Evolutionary conservation across 1,139 yeast genomes (phyloP), one percentile per base, ranked within the genome.

Genomic region (Kluyveromyces sp.): DNA sequence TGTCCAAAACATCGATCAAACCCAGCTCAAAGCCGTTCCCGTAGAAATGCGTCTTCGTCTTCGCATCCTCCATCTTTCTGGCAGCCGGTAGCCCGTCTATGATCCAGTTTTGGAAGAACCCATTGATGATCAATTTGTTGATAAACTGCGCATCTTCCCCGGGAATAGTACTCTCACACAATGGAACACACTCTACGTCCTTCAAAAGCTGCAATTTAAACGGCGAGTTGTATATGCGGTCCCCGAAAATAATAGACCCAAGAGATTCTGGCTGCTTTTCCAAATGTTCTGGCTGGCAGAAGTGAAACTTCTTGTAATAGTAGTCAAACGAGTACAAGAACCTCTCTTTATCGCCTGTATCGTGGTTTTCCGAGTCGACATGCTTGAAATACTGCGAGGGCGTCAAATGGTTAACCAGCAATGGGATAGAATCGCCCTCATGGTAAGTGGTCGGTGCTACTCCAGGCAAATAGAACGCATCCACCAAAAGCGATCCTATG

Each of bases 51-150:
- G 77, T 56, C 17, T 75, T 58, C n/a, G 85, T 80, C 54, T 76
- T 74, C 43, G 59, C 58, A 61, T 82, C 88, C 39, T 71, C 65
- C 31, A 78, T 67, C 42, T 64, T 62, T 56, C 74, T 75, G 3
- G 95, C 95, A 16, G 92, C 95, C 17, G 98, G 98, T 53, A 92
- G 75, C 1, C 97, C 96, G 64, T 92, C 99, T 49, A 92, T 70
- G 45, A 89, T 72, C 98, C 97, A 92, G 61, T 92, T 89, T 64
- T 86, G 85, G 59, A 75, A 77, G 63, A 86, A 92, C 4, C 92
- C 89, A 41, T 88, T 87, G 52, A 80, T 73, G 53, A 92, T 83
- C 57, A 84, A 76, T 55, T 83, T 74, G 61, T 80, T 81, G 40
- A 88, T 85, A 60, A 88, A 88, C 3, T 72, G 71, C 1, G 87